phyloP scores from a whole-genome alignment of 148 eudicot genomes.

The Dysphania ambrosioides region DNA sequence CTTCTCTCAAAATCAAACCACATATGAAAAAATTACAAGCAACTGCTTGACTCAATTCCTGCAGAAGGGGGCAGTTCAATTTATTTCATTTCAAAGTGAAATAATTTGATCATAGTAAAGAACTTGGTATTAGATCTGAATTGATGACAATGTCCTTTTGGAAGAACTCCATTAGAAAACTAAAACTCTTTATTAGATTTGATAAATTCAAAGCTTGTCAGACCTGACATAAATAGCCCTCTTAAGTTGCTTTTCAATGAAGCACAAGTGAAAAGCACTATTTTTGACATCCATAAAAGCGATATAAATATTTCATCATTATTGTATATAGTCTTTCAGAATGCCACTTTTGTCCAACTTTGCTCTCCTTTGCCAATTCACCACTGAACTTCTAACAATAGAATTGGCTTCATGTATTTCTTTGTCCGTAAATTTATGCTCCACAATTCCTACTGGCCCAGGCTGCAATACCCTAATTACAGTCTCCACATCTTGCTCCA shows the following conservation, averaged over 20 bases:
- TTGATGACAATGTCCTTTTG: background rate
- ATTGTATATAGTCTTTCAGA: slow-evolving; percentile 57
- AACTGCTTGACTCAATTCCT: background rate
- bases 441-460: slow-evolving; percentile 85
- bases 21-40: background rate
- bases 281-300: background rate
- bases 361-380: slow-evolving; percentile 74
- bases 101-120: background rate
- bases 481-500: slow-evolving; percentile 89
- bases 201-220: background rate
- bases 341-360: slow-evolving; percentile 42
- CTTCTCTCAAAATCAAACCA: background rate
- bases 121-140: no score
- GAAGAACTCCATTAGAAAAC: background rate
- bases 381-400: slow-evolving; percentile 58
- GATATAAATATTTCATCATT: slow-evolving; percentile 16
- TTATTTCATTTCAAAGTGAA: background rate
- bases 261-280: background rate
- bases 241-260: background rate
- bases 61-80: background rate
- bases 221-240: background rate
- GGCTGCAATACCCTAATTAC: slow-evolving; percentile 84
- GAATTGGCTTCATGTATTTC: slow-evolving; percentile 68
- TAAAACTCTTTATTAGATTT: background rate
- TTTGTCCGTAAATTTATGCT: slow-evolving; percentile 78